Percentiles rank a stretch among this genome's conserved stretches.
Evolutionary conservation across 2,329 filamentous ascomycete species (phyloP).

Genomic region (Penicillium sp.): DNA sequence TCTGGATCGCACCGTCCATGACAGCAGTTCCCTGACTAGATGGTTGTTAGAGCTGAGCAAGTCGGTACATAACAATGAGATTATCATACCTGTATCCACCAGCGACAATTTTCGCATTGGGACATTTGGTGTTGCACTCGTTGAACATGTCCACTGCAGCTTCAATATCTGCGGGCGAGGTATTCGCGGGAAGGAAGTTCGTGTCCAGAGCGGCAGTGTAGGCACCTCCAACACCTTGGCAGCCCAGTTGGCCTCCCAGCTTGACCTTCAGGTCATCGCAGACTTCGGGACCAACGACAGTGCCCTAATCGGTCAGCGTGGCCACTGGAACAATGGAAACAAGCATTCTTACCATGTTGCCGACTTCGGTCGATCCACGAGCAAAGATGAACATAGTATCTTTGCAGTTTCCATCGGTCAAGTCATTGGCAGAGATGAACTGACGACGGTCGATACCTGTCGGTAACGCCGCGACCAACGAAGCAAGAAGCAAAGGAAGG

Average conservation of each 20-base stretch:
- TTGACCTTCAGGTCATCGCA: slow-evolving; percentile 28
- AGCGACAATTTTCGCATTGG: slow-evolving; percentile 44
- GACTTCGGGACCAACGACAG: slow-evolving; percentile 29
- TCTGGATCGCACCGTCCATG: slow-evolving; percentile 41
- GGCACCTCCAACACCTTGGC: slow-evolving; percentile 48
- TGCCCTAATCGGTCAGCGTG: slow-evolving; percentile 21
- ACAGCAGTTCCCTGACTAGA: slow-evolving; percentile 46
- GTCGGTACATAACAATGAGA: no score
- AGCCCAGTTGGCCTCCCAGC: slow-evolving; percentile 30
- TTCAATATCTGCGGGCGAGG: slow-evolving; percentile 35
- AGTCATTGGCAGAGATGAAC: slow-evolving; percentile 33
- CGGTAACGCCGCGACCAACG: neutral
- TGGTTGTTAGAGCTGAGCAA: neutral
- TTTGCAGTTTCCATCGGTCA: slow-evolving; percentile 37
- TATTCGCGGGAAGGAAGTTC: slow-evolving; percentile 43
- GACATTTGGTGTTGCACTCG: slow-evolving; percentile 46
- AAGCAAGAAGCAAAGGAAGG: neutral
- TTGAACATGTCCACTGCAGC: slow-evolving; percentile 45
- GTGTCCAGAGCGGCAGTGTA: slow-evolving; percentile 40
- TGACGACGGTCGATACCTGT: slow-evolving; percentile 5
- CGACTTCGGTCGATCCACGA: slow-evolving; percentile 41
- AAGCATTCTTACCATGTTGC: slow-evolving; percentile 35
- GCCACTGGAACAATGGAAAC: neutral
- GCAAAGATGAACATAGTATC: slow-evolving; percentile 44
- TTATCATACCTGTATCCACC: slow-evolving; percentile 44